A percentile compares a stretch with the other conserved stretches of the same genome.
Evolutionary conservation across 345 rosid genomes (phyloP).

Genomic region (Linum tenue): DNA sequence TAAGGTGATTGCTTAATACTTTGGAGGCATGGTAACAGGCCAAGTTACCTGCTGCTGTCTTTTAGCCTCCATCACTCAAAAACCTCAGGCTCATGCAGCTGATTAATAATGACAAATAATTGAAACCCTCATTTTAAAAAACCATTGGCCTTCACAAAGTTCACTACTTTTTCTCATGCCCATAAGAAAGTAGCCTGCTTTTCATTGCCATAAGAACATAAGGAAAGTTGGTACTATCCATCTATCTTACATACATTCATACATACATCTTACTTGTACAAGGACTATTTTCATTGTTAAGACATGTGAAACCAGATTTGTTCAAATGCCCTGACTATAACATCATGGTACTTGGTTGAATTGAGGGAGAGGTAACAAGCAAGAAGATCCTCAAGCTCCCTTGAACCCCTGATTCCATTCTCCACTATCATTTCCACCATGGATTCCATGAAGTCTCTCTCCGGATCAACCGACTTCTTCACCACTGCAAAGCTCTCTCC

Average conservation of each 20-base stretch:
- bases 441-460: constrained; percentile 7
- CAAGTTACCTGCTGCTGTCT: background rate
- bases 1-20: too few relatives aligned
- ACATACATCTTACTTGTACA: too few relatives aligned
- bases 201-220: background rate
- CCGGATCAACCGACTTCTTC: constrained; percentile 2
- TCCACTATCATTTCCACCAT: constrained; percentile 10
- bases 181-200: background rate
- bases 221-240: too few relatives aligned
- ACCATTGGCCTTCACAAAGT: background rate
- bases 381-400: constrained; percentile 7
- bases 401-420: background rate
- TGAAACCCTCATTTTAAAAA: background rate
- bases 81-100: background rate
- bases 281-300: background rate
- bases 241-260: too few relatives aligned
- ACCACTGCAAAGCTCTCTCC: constrained; percentile 9
- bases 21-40: background rate
- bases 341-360: constrained; percentile 6
- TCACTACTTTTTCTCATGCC: background rate
- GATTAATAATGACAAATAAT: background rate
- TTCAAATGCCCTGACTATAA: constrained; percentile 9
- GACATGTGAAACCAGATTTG: constrained; percentile 5
- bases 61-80: background rate
- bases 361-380: constrained; percentile 11